Percentiles rank a stretch among this genome's conserved stretches.
Conservation (phyloP, 2,329 filamentous ascomycete genomes). For the Sphaerulina vaccinii region DNA sequence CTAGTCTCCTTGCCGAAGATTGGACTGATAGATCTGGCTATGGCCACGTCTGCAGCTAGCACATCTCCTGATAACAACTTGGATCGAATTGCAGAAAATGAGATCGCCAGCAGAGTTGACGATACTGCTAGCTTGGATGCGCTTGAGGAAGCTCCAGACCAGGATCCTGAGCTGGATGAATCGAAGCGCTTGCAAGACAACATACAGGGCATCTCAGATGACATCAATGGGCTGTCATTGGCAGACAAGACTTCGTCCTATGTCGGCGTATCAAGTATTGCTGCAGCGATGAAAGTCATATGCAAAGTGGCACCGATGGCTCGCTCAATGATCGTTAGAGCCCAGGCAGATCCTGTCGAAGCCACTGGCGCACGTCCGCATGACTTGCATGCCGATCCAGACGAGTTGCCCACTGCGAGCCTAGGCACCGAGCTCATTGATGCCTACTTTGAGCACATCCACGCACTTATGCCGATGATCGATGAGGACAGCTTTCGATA, state of each 20-base stretch:
- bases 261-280: constrained; percentile 36
- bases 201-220: constrained; percentile 43
- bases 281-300: constrained; percentile 37
- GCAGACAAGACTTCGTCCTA: constrained; percentile 36
- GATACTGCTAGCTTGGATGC: constrained; percentile 55
- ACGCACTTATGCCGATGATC: constrained; percentile 38
- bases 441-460: constrained; percentile 35
- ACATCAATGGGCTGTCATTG: constrained; percentile 36
- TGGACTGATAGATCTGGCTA: constrained; percentile 47
- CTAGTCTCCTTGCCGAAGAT: constrained; percentile 43
- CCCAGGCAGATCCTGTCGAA: constrained; percentile 29
- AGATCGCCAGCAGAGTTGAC: constrained; percentile 44
- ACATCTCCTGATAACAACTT: constrained; percentile 33
- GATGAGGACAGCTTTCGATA: constrained; percentile 37
- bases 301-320: constrained; percentile 34
- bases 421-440: constrained; percentile 34
- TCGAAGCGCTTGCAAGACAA: constrained; percentile 44
- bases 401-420: constrained; percentile 31
- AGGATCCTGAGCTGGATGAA: constrained; percentile 68
- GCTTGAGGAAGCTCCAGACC: constrained; percentile 68
- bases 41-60: constrained; percentile 42
- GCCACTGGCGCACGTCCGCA: constrained; percentile 32
- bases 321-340: constrained; percentile 28
- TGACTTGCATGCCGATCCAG: constrained; percentile 22
- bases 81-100: constrained; percentile 4